Evolutionary conservation across 2,329 filamentous ascomycete species (phyloP).

Genomic region (Pseudocercospora ulei): DNA sequence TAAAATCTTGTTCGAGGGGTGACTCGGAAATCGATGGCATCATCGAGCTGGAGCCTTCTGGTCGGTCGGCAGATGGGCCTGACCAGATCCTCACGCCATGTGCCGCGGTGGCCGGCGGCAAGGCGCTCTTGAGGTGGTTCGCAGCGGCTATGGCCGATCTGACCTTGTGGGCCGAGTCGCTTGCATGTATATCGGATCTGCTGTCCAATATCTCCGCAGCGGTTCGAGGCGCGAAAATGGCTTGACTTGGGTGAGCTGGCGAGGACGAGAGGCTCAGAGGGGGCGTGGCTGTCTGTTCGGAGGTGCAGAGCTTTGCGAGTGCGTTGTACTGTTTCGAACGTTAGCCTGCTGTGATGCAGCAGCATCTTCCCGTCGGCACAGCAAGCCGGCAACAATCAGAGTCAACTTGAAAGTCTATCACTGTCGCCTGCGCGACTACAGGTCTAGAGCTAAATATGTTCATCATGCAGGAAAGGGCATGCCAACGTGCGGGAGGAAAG

Average conservation of each 20-base stretch:
- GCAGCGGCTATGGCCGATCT: slow-evolving; percentile 31
- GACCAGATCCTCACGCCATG: slow-evolving; percentile 32
- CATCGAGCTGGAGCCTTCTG: slow-evolving; percentile 32
- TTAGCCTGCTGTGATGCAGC: slow-evolving; percentile 15
- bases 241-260: slow-evolving; percentile 20
- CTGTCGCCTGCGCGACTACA: slow-evolving; percentile 40
- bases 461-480: slow-evolving; percentile 31
- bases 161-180: slow-evolving; percentile 34
- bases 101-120: slow-evolving; percentile 13
- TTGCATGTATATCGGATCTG: slow-evolving; percentile 15
- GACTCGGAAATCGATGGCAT: slow-evolving; percentile 37
- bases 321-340: slow-evolving; percentile 30
- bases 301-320: slow-evolving; percentile 28
- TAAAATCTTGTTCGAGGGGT: slow-evolving; percentile 76
- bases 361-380: background rate
- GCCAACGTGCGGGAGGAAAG: slow-evolving; percentile 6
- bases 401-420: slow-evolving; percentile 42
- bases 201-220: slow-evolving; percentile 32
- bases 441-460: slow-evolving; percentile 45
- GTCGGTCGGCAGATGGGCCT: slow-evolving; percentile 34
- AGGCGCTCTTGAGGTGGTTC: slow-evolving; percentile 17
- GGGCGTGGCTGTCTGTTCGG: slow-evolving; percentile 25
- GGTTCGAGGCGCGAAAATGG: slow-evolving; percentile 16
- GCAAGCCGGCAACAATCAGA: slow-evolving; percentile 31
- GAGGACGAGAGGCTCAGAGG: slow-evolving; percentile 33